Base-by-base conservation (phyloP, 2,329 filamentous ascomycete genomes). In the Botryotinia narcissicola region DNA sequence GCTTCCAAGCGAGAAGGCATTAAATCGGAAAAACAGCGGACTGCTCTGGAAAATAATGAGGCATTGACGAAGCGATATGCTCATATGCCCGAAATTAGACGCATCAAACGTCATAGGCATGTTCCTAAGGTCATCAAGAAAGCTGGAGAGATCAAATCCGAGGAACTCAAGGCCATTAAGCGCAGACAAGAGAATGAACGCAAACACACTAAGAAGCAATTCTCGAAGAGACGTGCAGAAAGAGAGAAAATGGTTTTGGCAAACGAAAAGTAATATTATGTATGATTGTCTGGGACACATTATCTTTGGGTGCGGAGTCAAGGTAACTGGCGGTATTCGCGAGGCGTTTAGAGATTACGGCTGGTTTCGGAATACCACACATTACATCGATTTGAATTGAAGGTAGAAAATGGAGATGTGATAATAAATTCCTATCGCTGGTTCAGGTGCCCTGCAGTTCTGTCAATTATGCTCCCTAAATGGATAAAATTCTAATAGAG, bases 81-180 rank as follows among this genome's bases (percentile, higher is more conserved):
- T 76, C 96, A 99, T 83, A 98, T 99, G 95, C 96, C 96, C 68
- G 95, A 99, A 84, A 93, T 99, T 78, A 89, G 90, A 79, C 89
- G 97, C 72, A 99, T 99, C 82, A 91, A 91, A 79, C 89, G 94
- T 70, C 96, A 99, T 83, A 90, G 96, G 75, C 96, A 98, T 83
- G 84, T 98, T 75, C 96, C 96, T 32, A 93, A 94, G 86, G 90
- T 94, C 73, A 90, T 98, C 77, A 98, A 97, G 91, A 98, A 98
- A 89, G 95, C 95, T 6, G 90, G 88, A 67, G 93, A 97, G 86
- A 98, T 98, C 84, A 99, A 99, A 89, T 85, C 85, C 73, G 94
- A 97, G 81, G 96, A 98, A 83, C 83, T 98, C 79, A 90, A 90
- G 83, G 89, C 93, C 48, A 92, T 98, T 82, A 97, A 97, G 89